Conservation (phyloP, 176 grass and related monocot genomes). For the Alopecurus myosuroides region DNA sequence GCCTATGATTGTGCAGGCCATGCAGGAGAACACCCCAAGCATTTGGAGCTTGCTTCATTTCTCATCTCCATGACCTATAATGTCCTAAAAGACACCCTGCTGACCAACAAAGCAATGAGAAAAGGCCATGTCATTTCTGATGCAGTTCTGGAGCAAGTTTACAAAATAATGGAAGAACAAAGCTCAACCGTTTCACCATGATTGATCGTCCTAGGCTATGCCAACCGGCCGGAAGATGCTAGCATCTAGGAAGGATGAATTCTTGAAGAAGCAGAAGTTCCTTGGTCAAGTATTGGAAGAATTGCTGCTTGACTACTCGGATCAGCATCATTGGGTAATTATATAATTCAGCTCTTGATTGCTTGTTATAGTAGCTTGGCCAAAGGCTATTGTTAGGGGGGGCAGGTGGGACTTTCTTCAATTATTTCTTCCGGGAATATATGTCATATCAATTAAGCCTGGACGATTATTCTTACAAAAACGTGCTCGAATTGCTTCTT, state of each 20-base stretch:
- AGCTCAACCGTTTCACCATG: neutral
- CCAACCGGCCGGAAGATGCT: neutral
- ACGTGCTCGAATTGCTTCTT: neutral
- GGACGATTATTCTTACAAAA: neutral
- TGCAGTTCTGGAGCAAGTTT: neutral
- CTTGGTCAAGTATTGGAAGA: constrained; percentile 1
- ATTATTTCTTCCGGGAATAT: neutral
- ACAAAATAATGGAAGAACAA: neutral
- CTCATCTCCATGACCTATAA: neutral
- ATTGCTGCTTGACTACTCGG: neutral
- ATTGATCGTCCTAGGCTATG: neutral
- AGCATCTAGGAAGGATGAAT: neutral
- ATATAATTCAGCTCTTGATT: neutral
- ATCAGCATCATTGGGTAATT: constrained; percentile 6
- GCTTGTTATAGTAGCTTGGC: neutral
- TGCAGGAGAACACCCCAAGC: constrained; percentile 6
- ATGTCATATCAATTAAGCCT: neutral
- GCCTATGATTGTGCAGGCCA: neutral
- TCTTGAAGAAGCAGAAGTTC: neutral
- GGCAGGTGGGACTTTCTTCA: neutral
- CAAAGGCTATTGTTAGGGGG: no score
- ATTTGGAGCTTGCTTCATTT: constrained; percentile 11
- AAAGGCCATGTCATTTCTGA: constrained; percentile 2
- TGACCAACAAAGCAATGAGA: neutral
- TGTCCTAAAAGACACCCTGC: neutral